Evolutionary conservation across 306 rosid genomes (phyloP).

Genomic region (Cucurbita argyrosperma): DNA sequence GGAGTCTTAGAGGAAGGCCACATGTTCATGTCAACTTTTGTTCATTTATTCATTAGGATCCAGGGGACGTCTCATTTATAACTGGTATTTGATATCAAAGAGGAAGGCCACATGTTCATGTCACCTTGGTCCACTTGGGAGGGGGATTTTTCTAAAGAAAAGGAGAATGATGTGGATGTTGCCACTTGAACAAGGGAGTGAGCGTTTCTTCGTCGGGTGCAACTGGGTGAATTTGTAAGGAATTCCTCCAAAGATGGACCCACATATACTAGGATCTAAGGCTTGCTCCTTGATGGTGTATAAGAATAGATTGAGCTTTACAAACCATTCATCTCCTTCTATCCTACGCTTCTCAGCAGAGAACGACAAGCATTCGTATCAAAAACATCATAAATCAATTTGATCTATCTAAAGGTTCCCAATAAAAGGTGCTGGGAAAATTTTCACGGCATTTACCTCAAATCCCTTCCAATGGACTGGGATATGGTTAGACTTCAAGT

Average conservation of each 20-base stretch:
- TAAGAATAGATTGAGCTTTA: background rate
- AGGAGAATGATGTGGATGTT: background rate
- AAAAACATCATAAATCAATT: background rate
- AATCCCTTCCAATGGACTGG: background rate
- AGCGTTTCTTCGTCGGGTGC: background rate
- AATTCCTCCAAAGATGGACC: background rate
- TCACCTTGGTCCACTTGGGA: background rate
- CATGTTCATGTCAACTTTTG: background rate
- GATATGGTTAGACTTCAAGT: background rate
- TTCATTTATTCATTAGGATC: background rate
- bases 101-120: background rate
- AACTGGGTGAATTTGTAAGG: background rate
- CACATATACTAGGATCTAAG: background rate
- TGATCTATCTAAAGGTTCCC: background rate
- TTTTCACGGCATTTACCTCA: background rate
- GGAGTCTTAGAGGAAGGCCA: background rate
- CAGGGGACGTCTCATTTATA: background rate
- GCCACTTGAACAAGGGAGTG: background rate
- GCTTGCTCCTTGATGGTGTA: background rate
- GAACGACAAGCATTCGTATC: background rate
- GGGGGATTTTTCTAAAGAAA: background rate
- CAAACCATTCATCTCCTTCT: background rate
- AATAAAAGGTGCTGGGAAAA: background rate
- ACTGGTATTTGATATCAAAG: background rate
- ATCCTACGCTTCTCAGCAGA: background rate